Conservation (phyloP, 768 basidiomycete genomes). For the Psilocybe sp. region DNA sequence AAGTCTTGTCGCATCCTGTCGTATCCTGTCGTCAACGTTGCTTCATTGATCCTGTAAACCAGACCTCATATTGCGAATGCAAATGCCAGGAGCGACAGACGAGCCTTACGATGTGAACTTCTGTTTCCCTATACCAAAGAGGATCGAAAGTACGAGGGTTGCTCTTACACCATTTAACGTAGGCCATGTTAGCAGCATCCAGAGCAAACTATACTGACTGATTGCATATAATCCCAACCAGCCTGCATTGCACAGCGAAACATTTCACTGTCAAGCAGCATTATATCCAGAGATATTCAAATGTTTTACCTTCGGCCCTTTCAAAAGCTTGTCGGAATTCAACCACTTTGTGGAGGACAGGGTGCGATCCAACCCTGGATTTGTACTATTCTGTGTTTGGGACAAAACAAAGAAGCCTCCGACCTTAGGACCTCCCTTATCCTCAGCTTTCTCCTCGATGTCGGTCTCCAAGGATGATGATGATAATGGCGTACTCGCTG, state of each 20-base stretch:
- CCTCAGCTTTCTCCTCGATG: no score
- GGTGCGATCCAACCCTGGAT: constrained; percentile 31
- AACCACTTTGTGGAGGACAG: constrained; percentile 30
- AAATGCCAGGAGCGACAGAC: no score
- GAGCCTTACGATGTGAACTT: constrained; percentile 42
- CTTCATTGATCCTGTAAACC: no score
- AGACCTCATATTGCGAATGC: no score
- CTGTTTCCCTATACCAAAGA: constrained; percentile 42
- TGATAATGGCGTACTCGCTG: constrained; percentile 39
- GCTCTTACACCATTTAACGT: constrained; percentile 52
- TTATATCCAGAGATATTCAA: constrained; percentile 39
- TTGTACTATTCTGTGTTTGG: constrained; percentile 47
- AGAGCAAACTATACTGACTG: background rate
- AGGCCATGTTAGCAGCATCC: constrained; percentile 11
- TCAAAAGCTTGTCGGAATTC: constrained; percentile 33
- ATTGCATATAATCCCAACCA: constrained; percentile 11
- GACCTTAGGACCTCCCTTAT: no score
- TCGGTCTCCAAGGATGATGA: background rate
- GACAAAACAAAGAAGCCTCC: constrained; percentile 39
- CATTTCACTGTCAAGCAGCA: constrained; percentile 32
- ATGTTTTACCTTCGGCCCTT: constrained; percentile 53
- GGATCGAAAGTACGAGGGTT: constrained; percentile 45
- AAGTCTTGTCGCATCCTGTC: no score
- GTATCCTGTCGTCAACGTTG: no score
- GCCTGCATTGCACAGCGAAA: constrained; percentile 43